A percentile compares a stretch with the other conserved stretches of the same genome.
These are phyloP conservation scores for Heliamphora exappendiculata DNA, from an alignment of 148 eudicot genomes.

Conservation along the genomic window DNA sequence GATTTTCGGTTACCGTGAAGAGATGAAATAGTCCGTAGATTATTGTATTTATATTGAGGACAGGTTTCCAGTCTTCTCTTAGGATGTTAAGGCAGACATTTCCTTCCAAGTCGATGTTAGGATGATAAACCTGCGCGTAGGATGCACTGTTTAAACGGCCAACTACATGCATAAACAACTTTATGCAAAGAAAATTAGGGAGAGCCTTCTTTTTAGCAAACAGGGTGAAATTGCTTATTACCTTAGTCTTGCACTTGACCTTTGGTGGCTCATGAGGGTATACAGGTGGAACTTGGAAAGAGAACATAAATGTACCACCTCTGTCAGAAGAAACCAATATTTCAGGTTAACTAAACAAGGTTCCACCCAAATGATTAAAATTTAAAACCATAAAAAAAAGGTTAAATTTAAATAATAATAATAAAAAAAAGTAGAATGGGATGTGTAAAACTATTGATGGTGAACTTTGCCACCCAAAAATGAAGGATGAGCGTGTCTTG, in stretches of 20 bases:
- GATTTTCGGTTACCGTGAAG: constrained; percentile 74
- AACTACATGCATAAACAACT: background rate
- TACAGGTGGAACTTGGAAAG: constrained; percentile 55
- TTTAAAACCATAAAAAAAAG: background rate
- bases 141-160: background rate
- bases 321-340: constrained; percentile 25
- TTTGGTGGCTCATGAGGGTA: constrained; percentile 74
- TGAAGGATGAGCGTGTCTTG: background rate
- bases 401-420: background rate
- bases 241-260: constrained; percentile 75
- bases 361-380: background rate
- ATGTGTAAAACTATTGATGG: background rate
- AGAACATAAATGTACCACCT: constrained; percentile 48
- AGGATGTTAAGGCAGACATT: constrained; percentile 90
- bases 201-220: background rate
- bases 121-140: constrained; percentile 70
- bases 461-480: background rate
- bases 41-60: constrained; percentile 71
- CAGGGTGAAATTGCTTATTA: constrained; percentile 16
- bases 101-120: constrained; percentile 91
- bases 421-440: background rate
- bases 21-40: constrained; percentile 81
- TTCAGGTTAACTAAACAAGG: background rate
- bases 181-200: background rate
- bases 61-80: constrained; percentile 96